Evolutionary conservation across 164 flowering plant species (phyloP).

Genomic region (Cinnamomum micranthum): DNA sequence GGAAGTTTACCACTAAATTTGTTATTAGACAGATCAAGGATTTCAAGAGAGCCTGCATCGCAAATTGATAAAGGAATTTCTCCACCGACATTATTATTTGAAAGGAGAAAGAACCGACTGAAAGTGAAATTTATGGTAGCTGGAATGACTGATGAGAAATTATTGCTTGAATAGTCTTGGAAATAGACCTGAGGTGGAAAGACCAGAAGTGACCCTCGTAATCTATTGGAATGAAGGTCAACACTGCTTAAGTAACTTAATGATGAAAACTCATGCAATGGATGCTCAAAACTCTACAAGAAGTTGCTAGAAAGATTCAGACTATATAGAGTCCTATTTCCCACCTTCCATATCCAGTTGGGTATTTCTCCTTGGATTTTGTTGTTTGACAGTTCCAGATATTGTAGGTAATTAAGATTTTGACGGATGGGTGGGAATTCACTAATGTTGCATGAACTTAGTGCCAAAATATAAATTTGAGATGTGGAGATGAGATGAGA

Average conservation of each 20-base stretch:
- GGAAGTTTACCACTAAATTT: not conserved
- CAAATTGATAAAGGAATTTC: not conserved
- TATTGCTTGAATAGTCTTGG: not conserved
- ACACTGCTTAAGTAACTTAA: fast-evolving
- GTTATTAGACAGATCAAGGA: not conserved
- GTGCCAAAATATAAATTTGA: not conserved
- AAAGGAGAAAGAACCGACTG: not conserved
- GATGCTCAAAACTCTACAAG: not conserved
- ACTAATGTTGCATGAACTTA: constrained; percentile 14
- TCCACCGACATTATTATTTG: not conserved
- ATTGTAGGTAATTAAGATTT: not conserved
- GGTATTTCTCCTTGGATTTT: not conserved
- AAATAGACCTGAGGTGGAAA: not conserved
- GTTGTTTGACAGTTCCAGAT: constrained; percentile 4
- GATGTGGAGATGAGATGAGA: not conserved
- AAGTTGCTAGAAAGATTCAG: constrained; percentile 5
- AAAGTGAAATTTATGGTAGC: not conserved
- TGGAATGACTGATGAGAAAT: not conserved
- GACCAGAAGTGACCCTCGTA: constrained; percentile 16
- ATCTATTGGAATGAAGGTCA: constrained; percentile 7
- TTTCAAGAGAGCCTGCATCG: not conserved
- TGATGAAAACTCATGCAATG: not conserved
- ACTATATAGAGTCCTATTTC: fast-evolving
- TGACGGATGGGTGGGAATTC: constrained; percentile 17
- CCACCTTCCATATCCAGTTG: constrained; percentile 1